Base-by-base conservation (phyloP, 2,329 filamentous ascomycete species). In the Alternaria incomplexa region DNA sequence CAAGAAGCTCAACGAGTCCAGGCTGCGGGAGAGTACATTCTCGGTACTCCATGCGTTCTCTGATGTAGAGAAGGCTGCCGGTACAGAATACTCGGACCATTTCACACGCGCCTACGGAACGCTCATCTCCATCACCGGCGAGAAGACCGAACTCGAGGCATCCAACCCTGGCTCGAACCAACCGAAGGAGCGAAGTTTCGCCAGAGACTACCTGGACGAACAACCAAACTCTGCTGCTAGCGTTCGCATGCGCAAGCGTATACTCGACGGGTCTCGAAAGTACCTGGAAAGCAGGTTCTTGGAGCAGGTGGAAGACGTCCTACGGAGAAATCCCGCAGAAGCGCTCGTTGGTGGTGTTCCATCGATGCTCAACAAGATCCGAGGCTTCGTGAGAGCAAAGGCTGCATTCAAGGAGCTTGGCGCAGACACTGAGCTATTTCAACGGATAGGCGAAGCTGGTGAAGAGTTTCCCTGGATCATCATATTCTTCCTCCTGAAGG, bases 391-490 rank as follows among this genome's bases (percentile, higher is more conserved):
- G 70, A 89, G 94, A 52, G 86, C 97, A 61, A 89, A 92, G 64
- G 88, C 90, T 45, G 86, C 88, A 2, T 89, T 93, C 62, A 97
- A 94, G 80, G 93, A 97, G 74, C 86, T 98, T 46, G 92, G 91
- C 2, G 89, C 91, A 3, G 92, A 97, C 75, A 92, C 91, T 65
- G 88, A 90, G 5, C 89, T 95, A 68, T 85, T 97, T 50, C 93
- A 97, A 79, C 88, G 90, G 78, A 86, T 94, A 51, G 89, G 81
- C 28, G 76, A 76, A 23, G 65, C 76, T 13, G 79, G 89, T 45
- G 89, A 91, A 55, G 94, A 97, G 77, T 96, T 91, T 74, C 91
- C 94, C 67, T 99, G 96, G 96, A 93, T 94, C 46, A 86, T 97
- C 53, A 89, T 99, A 47, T 99, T 96, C 83, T 98, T 93, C 80